phyloP scores from a whole-genome alignment of 768 basidiomycete genomes.

The Pleurotus sapidus region DNA sequence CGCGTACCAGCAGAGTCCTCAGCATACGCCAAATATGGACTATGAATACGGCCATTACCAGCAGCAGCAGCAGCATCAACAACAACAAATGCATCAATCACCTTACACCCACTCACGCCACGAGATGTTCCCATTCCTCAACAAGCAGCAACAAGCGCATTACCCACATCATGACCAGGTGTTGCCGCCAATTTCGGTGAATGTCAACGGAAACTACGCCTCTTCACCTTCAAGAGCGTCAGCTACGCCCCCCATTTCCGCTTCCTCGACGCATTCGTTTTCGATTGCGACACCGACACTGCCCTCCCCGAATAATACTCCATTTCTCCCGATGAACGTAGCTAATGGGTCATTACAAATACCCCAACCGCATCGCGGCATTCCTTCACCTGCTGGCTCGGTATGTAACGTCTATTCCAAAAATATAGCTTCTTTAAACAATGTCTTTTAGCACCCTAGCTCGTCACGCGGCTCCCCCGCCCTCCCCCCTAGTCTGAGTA shows the following conservation, averaged over 20 bases:
- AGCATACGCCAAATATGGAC: slow-evolving; percentile 12
- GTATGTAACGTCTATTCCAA: neutral
- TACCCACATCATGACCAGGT: slow-evolving; percentile 4
- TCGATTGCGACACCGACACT: slow-evolving; percentile 2
- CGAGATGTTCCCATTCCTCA: slow-evolving; percentile 10
- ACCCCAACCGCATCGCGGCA: slow-evolving; percentile 5
- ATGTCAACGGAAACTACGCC: neutral
- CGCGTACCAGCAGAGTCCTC: slow-evolving; percentile 13
- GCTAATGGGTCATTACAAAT: neutral
- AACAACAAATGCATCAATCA: slow-evolving; percentile 9
- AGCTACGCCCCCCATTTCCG: slow-evolving; percentile 4
- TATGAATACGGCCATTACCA: slow-evolving; percentile 17
- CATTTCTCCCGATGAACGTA: slow-evolving; percentile 10
- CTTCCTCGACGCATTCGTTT: neutral
- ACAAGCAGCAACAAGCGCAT: slow-evolving; percentile 6
- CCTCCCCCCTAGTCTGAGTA: slow-evolving; percentile 7
- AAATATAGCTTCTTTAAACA: neutral
- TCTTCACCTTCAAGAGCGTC: slow-evolving; percentile 4
- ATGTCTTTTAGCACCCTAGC: slow-evolving; percentile 1
- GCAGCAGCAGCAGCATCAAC: slow-evolving; percentile 14
- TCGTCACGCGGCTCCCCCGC: slow-evolving; percentile 5
- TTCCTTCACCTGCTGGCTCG: slow-evolving; percentile 2
- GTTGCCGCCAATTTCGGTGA: slow-evolving; percentile 1
- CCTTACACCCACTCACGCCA: slow-evolving; percentile 9
- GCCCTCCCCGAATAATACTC: slow-evolving; percentile 6